Percentiles rank a stretch among this genome's conserved stretches.
These are phyloP conservation scores for Hylodesmum podocarpum DNA, from an alignment of 306 rosid species.

Conservation along the genomic window DNA sequence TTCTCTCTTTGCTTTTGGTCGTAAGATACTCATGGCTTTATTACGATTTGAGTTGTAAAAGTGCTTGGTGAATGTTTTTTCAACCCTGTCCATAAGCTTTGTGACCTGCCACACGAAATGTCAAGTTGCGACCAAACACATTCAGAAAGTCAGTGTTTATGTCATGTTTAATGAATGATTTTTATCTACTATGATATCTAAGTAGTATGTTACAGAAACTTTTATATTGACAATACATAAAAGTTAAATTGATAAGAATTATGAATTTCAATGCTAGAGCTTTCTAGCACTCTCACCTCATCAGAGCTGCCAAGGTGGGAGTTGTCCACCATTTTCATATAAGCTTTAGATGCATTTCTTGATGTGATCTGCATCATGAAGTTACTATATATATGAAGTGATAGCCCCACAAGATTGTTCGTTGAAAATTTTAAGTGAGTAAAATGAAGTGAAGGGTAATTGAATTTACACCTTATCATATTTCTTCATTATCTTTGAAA, in stretches of 20 bases:
- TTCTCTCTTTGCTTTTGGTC: constrained; percentile 59
- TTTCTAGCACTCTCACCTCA: constrained; percentile 44
- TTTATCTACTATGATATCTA: too few species aligned
- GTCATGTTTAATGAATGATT: too few species aligned
- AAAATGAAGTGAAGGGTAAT: background rate
- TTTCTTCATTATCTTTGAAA: constrained; percentile 83
- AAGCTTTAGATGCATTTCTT: constrained; percentile 53
- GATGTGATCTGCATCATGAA: constrained; percentile 52
- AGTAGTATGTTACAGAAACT: too few species aligned
- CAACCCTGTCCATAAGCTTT: constrained; percentile 40
- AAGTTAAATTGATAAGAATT: background rate
- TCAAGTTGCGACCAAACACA: background rate
- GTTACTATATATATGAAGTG: background rate
- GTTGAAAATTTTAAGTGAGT: background rate
- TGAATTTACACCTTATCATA: constrained; percentile 59
- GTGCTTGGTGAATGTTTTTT: constrained; percentile 38
- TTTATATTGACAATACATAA: background rate
- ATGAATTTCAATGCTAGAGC: background rate
- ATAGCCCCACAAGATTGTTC: background rate
- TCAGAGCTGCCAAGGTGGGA: constrained; percentile 64
- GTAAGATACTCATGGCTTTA: constrained; percentile 57
- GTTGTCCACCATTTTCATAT: constrained; percentile 68
- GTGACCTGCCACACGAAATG: constrained; percentile 31
- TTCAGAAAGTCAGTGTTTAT: too few species aligned
- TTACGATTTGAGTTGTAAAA: constrained; percentile 65